These are phyloP conservation scores for Vitellaria paradoxa DNA, from an alignment of 179 eudicot species.

Conservation along the genomic window DNA sequence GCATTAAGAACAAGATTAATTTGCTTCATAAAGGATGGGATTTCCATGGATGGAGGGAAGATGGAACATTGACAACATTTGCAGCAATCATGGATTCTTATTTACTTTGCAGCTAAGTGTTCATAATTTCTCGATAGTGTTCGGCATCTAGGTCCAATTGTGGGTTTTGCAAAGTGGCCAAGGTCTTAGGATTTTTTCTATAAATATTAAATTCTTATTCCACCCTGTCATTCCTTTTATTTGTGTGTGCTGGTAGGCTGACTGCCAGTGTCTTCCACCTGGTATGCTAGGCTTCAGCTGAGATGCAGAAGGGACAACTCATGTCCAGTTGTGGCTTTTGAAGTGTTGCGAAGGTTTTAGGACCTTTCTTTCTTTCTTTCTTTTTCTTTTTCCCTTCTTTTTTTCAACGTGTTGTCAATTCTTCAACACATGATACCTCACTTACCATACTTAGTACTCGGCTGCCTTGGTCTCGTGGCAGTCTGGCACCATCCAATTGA, in stretches of 20 bases:
- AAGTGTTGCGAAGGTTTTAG: no score
- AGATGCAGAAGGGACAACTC: conserved; percentile 1
- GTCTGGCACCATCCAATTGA: no score
- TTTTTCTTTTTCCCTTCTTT: no score
- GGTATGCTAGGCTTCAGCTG: neutral
- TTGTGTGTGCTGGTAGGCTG: neutral
- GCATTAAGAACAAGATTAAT: neutral
- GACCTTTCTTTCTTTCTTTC: no score
- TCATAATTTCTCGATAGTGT: neutral
- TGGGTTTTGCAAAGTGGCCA: neutral
- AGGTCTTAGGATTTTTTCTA: neutral
- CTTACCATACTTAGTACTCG: no score
- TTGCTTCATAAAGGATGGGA: neutral
- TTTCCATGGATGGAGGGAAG: neutral
- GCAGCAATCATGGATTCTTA: neutral
- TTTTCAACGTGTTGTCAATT: no score
- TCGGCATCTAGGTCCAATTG: neutral
- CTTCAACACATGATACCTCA: no score
- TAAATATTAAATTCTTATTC: neutral
- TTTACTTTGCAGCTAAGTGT: neutral
- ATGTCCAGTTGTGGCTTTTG: no score
- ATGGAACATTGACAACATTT: neutral
- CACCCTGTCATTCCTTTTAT: neutral
- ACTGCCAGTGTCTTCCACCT: neutral
- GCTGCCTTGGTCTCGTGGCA: no score